Evolutionary conservation across 164 flowering plant genomes (phyloP), one percentile per base, ranked within the genome.

Genomic region (Amborella trichopoda): DNA sequence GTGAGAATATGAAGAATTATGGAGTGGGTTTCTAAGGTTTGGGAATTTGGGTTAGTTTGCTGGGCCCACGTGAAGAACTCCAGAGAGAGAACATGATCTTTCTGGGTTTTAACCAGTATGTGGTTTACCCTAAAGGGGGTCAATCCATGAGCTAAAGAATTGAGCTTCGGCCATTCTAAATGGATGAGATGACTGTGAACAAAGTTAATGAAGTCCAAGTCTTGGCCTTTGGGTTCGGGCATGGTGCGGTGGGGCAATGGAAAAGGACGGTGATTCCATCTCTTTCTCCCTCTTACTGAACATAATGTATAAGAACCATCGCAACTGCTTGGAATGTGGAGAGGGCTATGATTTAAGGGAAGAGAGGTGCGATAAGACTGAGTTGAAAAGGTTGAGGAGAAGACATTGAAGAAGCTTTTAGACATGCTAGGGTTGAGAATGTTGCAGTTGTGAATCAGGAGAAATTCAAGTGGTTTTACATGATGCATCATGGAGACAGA

Each of bases 121-220:
- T 83, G 94, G 49, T 76, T 83, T 5, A 76, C 61, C 38, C 95
- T 64, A 44, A 79, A 77, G 14, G 86, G 65, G 11, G 68, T 76
- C 25, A 86, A 54, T 44, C 63, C 57, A n/a, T 65, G 26, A 2
- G 79, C 62, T 17, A 83, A 32, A 4, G 45, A 3, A 26, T 66
- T 58, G 10, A 90, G 80, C 62, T 77, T 81, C 26, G 48, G 54
- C 95, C 94, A 90, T 37, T 86, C 89, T 2, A 76, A 64, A 55
- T 81, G 83, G 13, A 83, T 45, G 2, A 90, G 70, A 61, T 86
- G 91, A 54, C 95, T 90, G 46, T 83, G 62, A 5, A 75, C 89
- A 26, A 90, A 75, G 52, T 76, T 86, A n/a, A 90, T 61, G 38
- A 74, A 81, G 59, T 90, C 95, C 21, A 81, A 75, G 54, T 86